phyloP scores from a whole-genome alignment of 2,329 filamentous ascomycete genomes.

The Sclerotinia nivalis region DNA sequence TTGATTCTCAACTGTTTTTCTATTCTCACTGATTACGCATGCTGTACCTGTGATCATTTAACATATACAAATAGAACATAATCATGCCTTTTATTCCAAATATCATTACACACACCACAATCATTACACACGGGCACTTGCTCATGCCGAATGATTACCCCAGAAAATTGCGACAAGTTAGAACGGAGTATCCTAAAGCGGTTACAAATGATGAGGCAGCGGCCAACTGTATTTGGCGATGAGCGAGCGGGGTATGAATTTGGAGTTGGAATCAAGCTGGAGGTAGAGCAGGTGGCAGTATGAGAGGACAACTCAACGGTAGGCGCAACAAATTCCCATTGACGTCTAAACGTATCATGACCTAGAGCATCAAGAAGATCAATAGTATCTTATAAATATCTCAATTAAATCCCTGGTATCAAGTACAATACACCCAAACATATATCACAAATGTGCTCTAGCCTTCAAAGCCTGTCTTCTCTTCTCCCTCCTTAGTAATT shows the following conservation, averaged over 20 bases:
- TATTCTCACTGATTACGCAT: background rate
- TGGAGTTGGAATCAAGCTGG: background rate
- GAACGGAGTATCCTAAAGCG: background rate
- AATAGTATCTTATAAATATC: background rate
- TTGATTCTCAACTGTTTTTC: background rate
- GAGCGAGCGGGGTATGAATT: background rate
- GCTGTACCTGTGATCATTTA: no score
- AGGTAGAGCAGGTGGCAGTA: background rate
- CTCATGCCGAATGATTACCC: background rate
- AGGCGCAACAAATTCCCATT: background rate
- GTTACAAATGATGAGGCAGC: background rate
- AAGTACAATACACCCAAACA: conserved; percentile 22
- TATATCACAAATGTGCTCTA: conserved; percentile 51
- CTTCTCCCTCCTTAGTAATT: conserved; percentile 50
- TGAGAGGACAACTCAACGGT: background rate
- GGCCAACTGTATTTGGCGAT: background rate
- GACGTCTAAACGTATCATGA: background rate
- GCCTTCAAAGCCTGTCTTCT: conserved; percentile 51
- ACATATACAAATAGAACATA: background rate
- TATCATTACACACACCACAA: background rate
- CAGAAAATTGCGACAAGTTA: background rate
- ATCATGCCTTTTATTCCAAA: background rate
- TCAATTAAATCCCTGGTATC: conserved; percentile 21
- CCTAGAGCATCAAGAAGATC: background rate
- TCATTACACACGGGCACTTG: background rate